Conservation (phyloP, 768 basidiomycete species). For the Psilocybe cyanescens region DNA sequence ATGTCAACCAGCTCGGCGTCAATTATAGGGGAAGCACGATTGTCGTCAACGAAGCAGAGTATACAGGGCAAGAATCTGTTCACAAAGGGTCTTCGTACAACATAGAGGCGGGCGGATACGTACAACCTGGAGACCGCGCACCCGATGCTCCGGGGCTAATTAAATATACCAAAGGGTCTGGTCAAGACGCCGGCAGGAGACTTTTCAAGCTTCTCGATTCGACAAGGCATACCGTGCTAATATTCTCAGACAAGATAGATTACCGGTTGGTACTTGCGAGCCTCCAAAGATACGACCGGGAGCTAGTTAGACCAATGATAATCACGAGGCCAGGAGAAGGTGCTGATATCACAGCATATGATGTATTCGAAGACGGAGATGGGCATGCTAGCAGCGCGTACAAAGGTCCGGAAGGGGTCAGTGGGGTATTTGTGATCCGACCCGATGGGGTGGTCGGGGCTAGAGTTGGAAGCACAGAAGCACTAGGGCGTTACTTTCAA, state of each 20-base stretch:
- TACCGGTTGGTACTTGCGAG: constrained; percentile 4
- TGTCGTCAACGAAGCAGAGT: constrained; percentile 29
- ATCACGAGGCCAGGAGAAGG: constrained; percentile 4
- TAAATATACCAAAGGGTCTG: constrained; percentile 7
- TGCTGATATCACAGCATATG: background rate
- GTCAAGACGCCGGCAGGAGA: background rate
- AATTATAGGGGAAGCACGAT: constrained; percentile 58
- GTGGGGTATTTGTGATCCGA: constrained; percentile 49
- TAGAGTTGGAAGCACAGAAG: background rate
- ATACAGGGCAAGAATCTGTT: constrained; percentile 19
- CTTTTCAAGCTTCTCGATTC: constrained; percentile 33
- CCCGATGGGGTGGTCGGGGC: constrained; percentile 36
- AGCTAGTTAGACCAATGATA: constrained; percentile 20
- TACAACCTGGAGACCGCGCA: constrained; percentile 49
- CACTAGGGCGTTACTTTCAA: constrained; percentile 6
- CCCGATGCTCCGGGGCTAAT: constrained; percentile 41
- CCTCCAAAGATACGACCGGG: background rate
- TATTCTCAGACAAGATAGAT: constrained; percentile 30
- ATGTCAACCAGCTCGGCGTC: constrained; percentile 47
- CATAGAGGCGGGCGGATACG: constrained; percentile 17
- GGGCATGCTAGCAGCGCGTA: constrained; percentile 31
- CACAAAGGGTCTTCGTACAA: constrained; percentile 22
- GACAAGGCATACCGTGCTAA: constrained; percentile 35
- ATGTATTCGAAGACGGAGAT: constrained; percentile 27
- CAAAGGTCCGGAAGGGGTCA: constrained; percentile 53